These are phyloP conservation scores for Medicago ruthenica DNA, from an alignment of 306 rosid genomes.

Conservation along the genomic window DNA sequence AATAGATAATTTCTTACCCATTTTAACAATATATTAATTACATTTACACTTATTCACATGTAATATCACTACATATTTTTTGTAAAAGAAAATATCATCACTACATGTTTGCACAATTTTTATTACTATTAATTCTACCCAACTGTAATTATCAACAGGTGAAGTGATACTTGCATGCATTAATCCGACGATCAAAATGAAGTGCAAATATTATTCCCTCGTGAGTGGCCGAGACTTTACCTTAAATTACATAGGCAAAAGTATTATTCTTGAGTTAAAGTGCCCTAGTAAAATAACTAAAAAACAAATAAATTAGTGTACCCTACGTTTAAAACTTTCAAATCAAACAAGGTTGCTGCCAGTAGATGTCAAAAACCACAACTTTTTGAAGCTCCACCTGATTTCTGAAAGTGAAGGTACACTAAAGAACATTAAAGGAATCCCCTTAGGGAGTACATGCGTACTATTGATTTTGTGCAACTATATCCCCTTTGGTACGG, in stretches of 20 bases:
- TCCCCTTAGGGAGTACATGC: background rate
- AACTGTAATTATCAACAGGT: background rate
- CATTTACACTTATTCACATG: no score
- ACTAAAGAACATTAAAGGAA: constrained; percentile 32
- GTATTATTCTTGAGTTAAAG: constrained; percentile 23
- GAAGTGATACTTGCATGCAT: constrained; percentile 3
- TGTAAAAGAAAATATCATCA: no score
- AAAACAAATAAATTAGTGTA: constrained; percentile 13
- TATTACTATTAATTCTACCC: background rate
- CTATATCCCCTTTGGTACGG: constrained; percentile 33
- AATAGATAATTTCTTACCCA: no score
- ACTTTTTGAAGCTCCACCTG: constrained; percentile 20
- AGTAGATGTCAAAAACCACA: constrained; percentile 34
- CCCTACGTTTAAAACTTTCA: constrained; percentile 28
- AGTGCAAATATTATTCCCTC: constrained; percentile 41
- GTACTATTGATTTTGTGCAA: constrained; percentile 30
- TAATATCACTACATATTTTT: no score
- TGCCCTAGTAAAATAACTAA: constrained; percentile 26
- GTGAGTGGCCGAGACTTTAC: constrained; percentile 46
- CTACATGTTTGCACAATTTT: no score
- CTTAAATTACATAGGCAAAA: constrained; percentile 35
- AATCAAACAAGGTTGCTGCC: constrained; percentile 1
- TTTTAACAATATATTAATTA: no score
- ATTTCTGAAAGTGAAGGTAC: constrained; percentile 42
- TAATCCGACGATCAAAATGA: constrained; percentile 25